A percentile compares a stretch with the other conserved stretches of the same genome.
Evolutionary conservation across 2,329 filamentous ascomycete species (phyloP).

Genomic region (Purpureocillium takamizusanense): DNA sequence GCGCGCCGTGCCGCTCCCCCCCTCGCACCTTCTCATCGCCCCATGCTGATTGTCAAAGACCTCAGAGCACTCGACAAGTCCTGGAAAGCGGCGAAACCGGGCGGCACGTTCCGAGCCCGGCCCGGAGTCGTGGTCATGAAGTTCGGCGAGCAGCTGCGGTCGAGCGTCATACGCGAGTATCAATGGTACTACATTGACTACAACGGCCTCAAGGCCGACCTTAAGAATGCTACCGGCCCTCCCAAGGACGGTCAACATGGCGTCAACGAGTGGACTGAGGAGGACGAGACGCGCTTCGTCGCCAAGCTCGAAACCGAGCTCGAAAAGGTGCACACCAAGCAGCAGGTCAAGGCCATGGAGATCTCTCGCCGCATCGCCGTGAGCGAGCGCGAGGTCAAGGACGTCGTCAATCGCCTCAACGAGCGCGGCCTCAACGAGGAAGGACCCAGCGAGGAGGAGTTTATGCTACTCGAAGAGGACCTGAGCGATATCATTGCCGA

Average conservation of each 20-base stretch:
- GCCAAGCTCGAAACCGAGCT: conserved; percentile 80
- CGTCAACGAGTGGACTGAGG: conserved; percentile 70
- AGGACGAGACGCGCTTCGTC: conserved; percentile 86
- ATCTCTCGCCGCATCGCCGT: conserved; percentile 83
- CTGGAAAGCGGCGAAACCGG: conserved; percentile 27
- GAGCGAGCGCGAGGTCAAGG: conserved; percentile 81
- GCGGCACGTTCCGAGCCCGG: conserved; percentile 23
- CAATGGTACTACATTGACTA: conserved; percentile 98
- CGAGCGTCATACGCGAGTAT: conserved; percentile 93
- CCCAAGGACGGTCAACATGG: conserved; percentile 30
- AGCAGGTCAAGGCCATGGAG: conserved; percentile 94
- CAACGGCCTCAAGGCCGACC: conserved; percentile 79
- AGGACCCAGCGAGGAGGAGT: conserved; percentile 78
- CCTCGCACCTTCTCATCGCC: conserved; percentile 1
- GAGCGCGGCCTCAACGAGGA: conserved; percentile 48
- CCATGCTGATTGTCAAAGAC: conserved; percentile 46
- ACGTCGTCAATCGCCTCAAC: conserved; percentile 71
- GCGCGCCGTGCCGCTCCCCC: background rate
- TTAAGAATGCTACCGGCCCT: conserved; percentile 62
- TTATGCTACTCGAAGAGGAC: conserved; percentile 86
- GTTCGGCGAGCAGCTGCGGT: conserved; percentile 95
- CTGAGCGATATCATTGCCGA: conserved; percentile 97
- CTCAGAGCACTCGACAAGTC: conserved; percentile 31
- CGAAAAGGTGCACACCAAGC: conserved; percentile 96
- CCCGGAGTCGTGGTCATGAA: conserved; percentile 57